Evolutionary conservation across 352 stramenopile genomes (phyloP).

Genomic region (Phytophthora cryptogea): DNA sequence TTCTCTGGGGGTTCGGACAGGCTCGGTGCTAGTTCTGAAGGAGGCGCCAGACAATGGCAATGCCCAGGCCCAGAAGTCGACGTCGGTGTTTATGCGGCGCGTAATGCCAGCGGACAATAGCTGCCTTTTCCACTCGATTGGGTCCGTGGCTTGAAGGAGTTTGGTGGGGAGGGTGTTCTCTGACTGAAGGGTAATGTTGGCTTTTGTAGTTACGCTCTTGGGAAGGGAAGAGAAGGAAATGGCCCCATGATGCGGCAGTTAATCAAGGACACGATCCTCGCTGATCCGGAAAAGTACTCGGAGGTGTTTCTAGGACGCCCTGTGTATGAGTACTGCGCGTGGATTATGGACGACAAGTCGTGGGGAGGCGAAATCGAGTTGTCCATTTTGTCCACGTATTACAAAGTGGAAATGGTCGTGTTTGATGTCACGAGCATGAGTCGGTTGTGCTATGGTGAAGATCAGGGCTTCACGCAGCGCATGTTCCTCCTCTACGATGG

Average conservation of each 20-base stretch:
- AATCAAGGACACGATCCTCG: slow-evolving; percentile 78
- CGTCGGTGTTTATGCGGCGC: slow-evolving; percentile 67
- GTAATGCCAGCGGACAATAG: slow-evolving; percentile 86
- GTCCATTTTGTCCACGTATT: slow-evolving; percentile 80
- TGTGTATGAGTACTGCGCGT: slow-evolving; percentile 83
- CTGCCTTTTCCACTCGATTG: slow-evolving; percentile 88
- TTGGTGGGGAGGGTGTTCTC: not conserved
- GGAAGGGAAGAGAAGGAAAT: slow-evolving; percentile 63
- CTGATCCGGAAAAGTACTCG: slow-evolving; percentile 63
- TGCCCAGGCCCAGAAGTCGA: slow-evolving; percentile 25
- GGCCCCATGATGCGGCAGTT: slow-evolving; percentile 64
- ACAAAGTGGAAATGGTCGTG: slow-evolving; percentile 82
- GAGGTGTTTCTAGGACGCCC: slow-evolving; percentile 78
- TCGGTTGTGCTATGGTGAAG: slow-evolving; percentile 80
- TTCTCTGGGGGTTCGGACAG: slow-evolving; percentile 62
- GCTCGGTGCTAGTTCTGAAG: slow-evolving; percentile 77
- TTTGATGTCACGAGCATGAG: slow-evolving; percentile 89
- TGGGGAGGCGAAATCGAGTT: slow-evolving; percentile 90
- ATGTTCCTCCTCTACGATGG: slow-evolving; percentile 89
- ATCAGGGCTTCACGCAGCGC: slow-evolving; percentile 80
- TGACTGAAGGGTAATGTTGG: slow-evolving; percentile 1
- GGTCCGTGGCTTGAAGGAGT: slow-evolving; percentile 27
- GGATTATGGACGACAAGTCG: slow-evolving; percentile 82
- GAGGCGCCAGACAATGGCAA: slow-evolving; percentile 40
- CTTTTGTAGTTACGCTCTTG: slow-evolving; percentile 60